Evolutionary conservation across 768 basidiomycete species (phyloP).

Genomic region (Bullera alba): DNA sequence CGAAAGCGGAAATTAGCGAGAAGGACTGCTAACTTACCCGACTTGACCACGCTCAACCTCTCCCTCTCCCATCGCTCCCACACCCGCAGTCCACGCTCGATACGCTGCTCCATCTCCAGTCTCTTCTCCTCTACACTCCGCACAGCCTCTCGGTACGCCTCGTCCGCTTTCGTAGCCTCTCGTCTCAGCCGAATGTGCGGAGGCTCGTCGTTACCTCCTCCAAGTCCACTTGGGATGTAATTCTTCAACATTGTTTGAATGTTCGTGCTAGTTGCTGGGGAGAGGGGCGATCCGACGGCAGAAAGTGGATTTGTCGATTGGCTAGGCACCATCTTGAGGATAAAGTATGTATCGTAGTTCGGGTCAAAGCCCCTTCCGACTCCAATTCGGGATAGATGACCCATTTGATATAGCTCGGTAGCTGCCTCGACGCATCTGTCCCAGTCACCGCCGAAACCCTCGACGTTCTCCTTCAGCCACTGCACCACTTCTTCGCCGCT

Average conservation of each 20-base stretch:
- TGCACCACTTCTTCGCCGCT: constrained; percentile 80
- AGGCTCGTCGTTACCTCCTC: constrained; percentile 53
- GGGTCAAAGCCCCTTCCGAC: constrained; percentile 55
- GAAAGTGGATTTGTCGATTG: not conserved
- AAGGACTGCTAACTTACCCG: too few relatives aligned
- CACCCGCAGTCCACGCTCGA: constrained; percentile 72
- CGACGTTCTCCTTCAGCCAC: constrained; percentile 73
- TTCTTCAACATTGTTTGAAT: constrained; percentile 28
- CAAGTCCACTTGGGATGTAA: constrained; percentile 18
- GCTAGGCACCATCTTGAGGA: constrained; percentile 26
- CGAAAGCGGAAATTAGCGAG: not conserved
- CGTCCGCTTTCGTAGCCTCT: constrained; percentile 76
- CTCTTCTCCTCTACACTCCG: constrained; percentile 75
- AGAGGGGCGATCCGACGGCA: constrained; percentile 18
- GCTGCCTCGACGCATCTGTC: constrained; percentile 74
- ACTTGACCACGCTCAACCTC: constrained; percentile 73
- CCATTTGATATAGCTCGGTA: constrained; percentile 56
- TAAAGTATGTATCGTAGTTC: constrained; percentile 31
- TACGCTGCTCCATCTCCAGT: constrained; percentile 73
- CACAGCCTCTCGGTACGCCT: constrained; percentile 69
- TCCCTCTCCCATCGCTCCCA: constrained; percentile 83
- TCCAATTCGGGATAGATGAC: constrained; percentile 48
- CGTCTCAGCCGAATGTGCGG: constrained; percentile 61
- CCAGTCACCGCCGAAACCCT: constrained; percentile 67
- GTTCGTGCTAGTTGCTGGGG: constrained; percentile 27